These are phyloP conservation scores for Solanum medicagineum DNA, from an alignment of 257 asterid species.

Conservation along the genomic window DNA sequence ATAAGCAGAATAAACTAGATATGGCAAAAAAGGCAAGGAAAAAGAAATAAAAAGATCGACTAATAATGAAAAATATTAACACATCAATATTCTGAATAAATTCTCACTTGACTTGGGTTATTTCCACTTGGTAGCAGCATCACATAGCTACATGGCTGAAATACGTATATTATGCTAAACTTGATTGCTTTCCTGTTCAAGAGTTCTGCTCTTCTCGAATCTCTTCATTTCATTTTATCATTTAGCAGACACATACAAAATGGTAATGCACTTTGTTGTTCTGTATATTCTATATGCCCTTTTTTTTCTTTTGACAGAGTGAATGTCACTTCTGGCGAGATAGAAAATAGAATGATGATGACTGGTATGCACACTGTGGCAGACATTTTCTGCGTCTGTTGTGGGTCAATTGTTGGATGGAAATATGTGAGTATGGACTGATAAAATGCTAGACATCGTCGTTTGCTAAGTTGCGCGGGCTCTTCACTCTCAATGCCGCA, in stretches of 20 bases:
- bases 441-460: not conserved
- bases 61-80: not conserved
- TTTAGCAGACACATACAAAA: not conserved
- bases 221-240: not conserved
- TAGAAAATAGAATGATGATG: slow-evolving; percentile 65
- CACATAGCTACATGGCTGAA: not conserved
- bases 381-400: slow-evolving; percentile 54
- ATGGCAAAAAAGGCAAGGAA: too few relatives aligned
- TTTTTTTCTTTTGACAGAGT: slow-evolving; percentile 23
- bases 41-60: too few relatives aligned
- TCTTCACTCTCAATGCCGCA: too few relatives aligned
- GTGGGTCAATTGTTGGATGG: slow-evolving; percentile 77
- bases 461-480: not conserved
- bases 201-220: not conserved
- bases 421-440: slow-evolving; percentile 45
- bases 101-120: not conserved
- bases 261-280: not conserved
- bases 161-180: not conserved
- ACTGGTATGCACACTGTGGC: slow-evolving; percentile 62
- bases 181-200: not conserved
- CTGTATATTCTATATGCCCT: not conserved
- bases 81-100: not conserved
- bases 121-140: not conserved
- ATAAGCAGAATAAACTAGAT: too few relatives aligned
- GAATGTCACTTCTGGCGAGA: slow-evolving; percentile 50